phyloP scores from a whole-genome alignment of 1,284 basidiomycete species.

The Limonomyces culmigenus region DNA sequence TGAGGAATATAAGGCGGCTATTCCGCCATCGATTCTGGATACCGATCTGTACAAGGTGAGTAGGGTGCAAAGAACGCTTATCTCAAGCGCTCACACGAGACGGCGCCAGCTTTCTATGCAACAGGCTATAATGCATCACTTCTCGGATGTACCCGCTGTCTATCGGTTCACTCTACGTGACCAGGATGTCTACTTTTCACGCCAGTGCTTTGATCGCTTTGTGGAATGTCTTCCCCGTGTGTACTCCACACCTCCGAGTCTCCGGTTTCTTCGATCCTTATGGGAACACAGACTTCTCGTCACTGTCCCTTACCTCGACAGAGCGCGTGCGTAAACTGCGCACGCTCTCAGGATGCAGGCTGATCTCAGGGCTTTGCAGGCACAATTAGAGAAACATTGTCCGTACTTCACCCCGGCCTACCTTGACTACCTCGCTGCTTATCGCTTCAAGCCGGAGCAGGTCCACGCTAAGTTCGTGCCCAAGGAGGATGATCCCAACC shows the following conservation, averaged over 20 bases:
- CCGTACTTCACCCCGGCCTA: slow-evolving; percentile 67
- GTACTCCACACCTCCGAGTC: slow-evolving; percentile 12
- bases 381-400: slow-evolving; percentile 49
- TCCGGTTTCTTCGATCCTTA: too few species aligned
- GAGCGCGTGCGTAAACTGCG: slow-evolving; percentile 64
- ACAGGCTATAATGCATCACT: slow-evolving; percentile 77
- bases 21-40: slow-evolving; percentile 65
- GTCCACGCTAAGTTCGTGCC: slow-evolving; percentile 57
- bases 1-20: slow-evolving; percentile 8
- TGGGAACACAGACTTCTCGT: slow-evolving; percentile 50
- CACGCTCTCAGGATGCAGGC: too few species aligned
- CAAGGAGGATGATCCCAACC: slow-evolving; percentile 16
- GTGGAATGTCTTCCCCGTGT: slow-evolving; percentile 48
- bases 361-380: too few species aligned
- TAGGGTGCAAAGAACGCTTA: background rate
- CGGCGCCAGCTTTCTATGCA: slow-evolving; percentile 82
- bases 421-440: slow-evolving; percentile 59
- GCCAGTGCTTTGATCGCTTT: slow-evolving; percentile 52
- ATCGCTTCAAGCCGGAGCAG: slow-evolving; percentile 72
- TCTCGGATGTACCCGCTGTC: slow-evolving; percentile 48
- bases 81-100: slow-evolving; percentile 1
- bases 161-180: slow-evolving; percentile 85
- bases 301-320: slow-evolving; percentile 37
- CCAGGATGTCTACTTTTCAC: slow-evolving; percentile 53
- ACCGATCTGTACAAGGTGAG: slow-evolving; percentile 90